Conservation (phyloP, 805 yeast species). For the Isabelozyma heimii region DNA sequence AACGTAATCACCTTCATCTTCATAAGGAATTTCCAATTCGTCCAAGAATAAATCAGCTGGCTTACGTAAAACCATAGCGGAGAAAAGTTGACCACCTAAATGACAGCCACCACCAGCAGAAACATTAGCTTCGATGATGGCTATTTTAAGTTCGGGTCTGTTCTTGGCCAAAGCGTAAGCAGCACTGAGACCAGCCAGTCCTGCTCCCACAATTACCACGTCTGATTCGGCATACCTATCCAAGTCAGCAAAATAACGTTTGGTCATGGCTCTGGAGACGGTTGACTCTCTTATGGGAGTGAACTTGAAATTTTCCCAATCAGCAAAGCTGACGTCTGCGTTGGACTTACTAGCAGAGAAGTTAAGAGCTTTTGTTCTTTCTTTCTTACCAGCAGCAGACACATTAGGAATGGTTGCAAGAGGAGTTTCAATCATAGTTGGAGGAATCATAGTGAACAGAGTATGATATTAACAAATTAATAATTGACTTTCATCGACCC, state of each 20-base stretch:
- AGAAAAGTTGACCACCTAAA: constrained; percentile 74
- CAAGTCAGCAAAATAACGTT: constrained; percentile 67
- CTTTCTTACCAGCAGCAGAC: background rate
- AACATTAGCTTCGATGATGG: constrained; percentile 71
- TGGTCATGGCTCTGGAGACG: constrained; percentile 79
- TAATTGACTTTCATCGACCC: background rate
- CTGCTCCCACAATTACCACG: constrained; percentile 74
- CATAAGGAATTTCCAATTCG: constrained; percentile 63
- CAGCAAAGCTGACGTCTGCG: constrained; percentile 34
- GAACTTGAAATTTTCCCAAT: constrained; percentile 69
- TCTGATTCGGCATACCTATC: constrained; percentile 76
- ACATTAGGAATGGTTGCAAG: constrained; percentile 6
- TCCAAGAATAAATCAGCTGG: constrained; percentile 71
- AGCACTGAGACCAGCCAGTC: constrained; percentile 73
- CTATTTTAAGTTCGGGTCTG: constrained; percentile 73
- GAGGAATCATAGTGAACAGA: constrained; percentile 26
- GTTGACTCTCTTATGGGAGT: constrained; percentile 75
- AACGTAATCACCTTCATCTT: constrained; percentile 77
- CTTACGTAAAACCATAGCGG: constrained; percentile 77
- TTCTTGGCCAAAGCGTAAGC: constrained; percentile 72
- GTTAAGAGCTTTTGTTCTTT: constrained; percentile 8
- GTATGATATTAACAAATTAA: too few species aligned
- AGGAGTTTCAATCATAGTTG: constrained; percentile 28
- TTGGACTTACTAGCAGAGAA: constrained; percentile 18
- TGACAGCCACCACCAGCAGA: constrained; percentile 81